Percentiles rank a stretch among this genome's conserved stretches.
Conservation (phyloP, 495 filamentous ascomycete species). For the Copromyces sp. region DNA sequence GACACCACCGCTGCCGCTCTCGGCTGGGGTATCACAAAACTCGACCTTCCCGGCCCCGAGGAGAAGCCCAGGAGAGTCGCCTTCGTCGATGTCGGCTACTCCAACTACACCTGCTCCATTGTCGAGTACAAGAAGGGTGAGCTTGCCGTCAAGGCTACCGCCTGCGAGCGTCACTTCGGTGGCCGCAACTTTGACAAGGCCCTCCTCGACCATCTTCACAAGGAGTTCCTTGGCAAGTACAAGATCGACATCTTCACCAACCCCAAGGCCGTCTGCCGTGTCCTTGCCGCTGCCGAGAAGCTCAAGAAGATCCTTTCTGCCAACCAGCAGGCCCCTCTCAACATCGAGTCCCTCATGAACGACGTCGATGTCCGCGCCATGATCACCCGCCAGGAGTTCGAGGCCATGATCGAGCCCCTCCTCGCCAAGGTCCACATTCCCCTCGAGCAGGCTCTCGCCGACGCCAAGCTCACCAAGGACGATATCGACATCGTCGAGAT, state of each 20-base stretch:
- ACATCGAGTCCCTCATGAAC: constrained; percentile 98
- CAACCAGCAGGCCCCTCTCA: constrained; percentile 86
- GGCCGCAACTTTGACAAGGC: constrained; percentile 95
- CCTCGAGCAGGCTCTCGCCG: constrained; percentile 80
- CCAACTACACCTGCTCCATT: constrained; percentile 87
- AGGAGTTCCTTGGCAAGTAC: constrained; percentile 90
- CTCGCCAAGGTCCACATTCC: constrained; percentile 63
- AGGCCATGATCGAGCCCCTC: constrained; percentile 79
- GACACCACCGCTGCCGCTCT: constrained; percentile 95
- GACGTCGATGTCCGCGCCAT: constrained; percentile 83
- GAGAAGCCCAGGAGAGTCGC: constrained; percentile 89
- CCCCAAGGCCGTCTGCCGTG: constrained; percentile 78
- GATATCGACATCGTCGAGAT: constrained; percentile 94
- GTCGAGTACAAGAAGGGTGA: constrained; percentile 98
- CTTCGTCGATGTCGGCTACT: constrained; percentile 94
- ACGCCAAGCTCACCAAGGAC: constrained; percentile 78
- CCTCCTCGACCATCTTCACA: constrained; percentile 84
- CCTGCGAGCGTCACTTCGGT: constrained; percentile 93
- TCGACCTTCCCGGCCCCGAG: constrained; percentile 76
- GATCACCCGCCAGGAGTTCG: constrained; percentile 90
- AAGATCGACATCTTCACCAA: constrained; percentile 84
- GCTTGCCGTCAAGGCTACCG: constrained; percentile 84
- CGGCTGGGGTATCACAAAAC: constrained; percentile 95
- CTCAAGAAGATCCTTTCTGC: constrained; percentile 98
- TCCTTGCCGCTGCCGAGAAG: constrained; percentile 85